phyloP scores from a whole-genome alignment of 164 flowering plant species.

The Chimonanthus salicifolius region DNA sequence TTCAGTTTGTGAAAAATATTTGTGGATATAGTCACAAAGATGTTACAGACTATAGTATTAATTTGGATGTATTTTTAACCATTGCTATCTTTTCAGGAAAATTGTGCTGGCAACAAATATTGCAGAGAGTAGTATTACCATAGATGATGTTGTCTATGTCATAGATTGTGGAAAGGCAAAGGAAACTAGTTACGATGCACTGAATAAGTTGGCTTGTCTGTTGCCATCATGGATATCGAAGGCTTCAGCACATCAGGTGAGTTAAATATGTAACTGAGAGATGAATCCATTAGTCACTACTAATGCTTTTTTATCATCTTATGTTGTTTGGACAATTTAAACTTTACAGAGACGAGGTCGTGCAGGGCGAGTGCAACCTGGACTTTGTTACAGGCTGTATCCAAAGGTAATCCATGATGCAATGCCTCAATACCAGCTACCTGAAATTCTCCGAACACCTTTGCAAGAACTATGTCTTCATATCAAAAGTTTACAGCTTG shows the following conservation, averaged over 20 bases:
- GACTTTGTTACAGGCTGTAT: constrained; percentile 83
- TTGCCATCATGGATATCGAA: constrained; percentile 98
- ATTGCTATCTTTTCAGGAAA: constrained; percentile 45
- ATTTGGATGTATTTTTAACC: background rate
- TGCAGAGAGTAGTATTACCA: constrained; percentile 97
- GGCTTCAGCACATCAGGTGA: constrained; percentile 98
- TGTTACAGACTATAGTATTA: background rate
- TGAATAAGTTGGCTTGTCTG: constrained; percentile 88
- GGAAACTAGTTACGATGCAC: constrained; percentile 97
- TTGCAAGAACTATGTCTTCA: constrained; percentile 86
- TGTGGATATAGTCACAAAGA: background rate
- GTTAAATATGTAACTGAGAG: background rate
- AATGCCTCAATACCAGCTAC: constrained; percentile 79
- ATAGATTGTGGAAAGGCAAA: constrained; percentile 97
- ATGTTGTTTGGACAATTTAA: constrained; percentile 6
- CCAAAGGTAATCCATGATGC: constrained; percentile 79
- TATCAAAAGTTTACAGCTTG: constrained; percentile 88
- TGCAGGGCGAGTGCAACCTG: constrained; percentile 97
- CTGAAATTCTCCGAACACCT: constrained; percentile 94
- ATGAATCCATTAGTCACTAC: background rate
- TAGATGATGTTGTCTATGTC: constrained; percentile 95
- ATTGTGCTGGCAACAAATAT: constrained; percentile 94
- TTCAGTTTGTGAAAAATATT: background rate
- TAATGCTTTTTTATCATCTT: constrained; percentile 5
- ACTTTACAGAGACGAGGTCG: constrained; percentile 86